A percentile compares a stretch with the other conserved stretches of the same genome.
Conservation (phyloP, 2,329 filamentous ascomycete species). For the Chalaropsis ovoidea region DNA sequence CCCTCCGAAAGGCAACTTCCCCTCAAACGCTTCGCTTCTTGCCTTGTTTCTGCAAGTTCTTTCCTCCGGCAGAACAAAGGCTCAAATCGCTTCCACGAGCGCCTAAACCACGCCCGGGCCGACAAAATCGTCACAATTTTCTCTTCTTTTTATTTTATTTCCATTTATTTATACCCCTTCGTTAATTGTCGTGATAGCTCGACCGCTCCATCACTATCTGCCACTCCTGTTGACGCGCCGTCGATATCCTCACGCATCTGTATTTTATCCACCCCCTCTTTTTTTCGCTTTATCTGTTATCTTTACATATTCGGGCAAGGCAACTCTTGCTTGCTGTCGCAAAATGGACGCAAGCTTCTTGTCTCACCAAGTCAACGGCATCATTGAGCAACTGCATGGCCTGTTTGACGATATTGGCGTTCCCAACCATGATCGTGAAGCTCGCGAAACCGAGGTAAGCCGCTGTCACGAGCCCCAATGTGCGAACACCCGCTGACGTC, state of each 20-base stretch:
- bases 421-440: constrained; percentile 82
- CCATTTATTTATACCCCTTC: background rate
- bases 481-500: constrained; percentile 1
- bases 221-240: constrained; percentile 1
- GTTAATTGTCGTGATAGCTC: background rate
- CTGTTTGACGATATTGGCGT: constrained; percentile 97
- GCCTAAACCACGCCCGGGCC: background rate
- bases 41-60: background rate
- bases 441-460: constrained; percentile 75
- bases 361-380: constrained; percentile 88
- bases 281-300: constrained; percentile 8
- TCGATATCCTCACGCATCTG: constrained; percentile 1
- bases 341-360: constrained; percentile 87
- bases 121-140: background rate
- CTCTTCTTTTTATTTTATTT: background rate
- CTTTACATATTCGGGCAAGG: background rate
- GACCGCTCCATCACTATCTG: background rate
- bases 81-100: background rate
- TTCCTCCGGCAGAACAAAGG: constrained; percentile 7
- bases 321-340: background rate
- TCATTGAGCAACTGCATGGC: constrained; percentile 84
- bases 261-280: constrained; percentile 12
- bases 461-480: constrained; percentile 14
- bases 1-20: constrained; percentile 6
- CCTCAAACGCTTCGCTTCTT: background rate